A percentile compares a stretch with the other conserved stretches of the same genome.
Evolutionary conservation across 1,284 basidiomycete species (phyloP).

Genomic region (Thecaphora thlaspeos): DNA sequence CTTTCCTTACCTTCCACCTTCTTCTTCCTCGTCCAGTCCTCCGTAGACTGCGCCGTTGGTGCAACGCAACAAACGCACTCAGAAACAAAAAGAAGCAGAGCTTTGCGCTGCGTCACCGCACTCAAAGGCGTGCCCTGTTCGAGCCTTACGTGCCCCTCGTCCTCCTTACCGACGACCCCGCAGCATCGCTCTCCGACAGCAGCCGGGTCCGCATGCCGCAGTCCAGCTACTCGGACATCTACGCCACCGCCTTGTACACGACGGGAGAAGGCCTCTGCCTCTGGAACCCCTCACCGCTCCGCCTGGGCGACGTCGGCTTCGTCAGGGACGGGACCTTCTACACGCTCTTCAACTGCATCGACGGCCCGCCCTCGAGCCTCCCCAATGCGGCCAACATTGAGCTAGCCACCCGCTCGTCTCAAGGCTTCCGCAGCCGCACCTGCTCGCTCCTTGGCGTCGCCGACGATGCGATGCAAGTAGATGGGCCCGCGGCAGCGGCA

Average conservation of each 20-base stretch:
- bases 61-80: too few relatives aligned
- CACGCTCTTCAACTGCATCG: slow-evolving; percentile 39
- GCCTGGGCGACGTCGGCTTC: slow-evolving; percentile 38
- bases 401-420: slow-evolving; percentile 15
- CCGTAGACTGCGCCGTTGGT: too few relatives aligned
- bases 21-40: too few relatives aligned
- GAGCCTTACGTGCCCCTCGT: too few relatives aligned
- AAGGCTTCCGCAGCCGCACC: slow-evolving; percentile 10
- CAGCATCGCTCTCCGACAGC: too few relatives aligned
- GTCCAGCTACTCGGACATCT: slow-evolving; percentile 39
- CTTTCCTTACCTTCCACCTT: too few relatives aligned
- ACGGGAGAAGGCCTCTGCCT: slow-evolving; percentile 40
- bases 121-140: too few relatives aligned
- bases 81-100: too few relatives aligned
- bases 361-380: slow-evolving; percentile 21
- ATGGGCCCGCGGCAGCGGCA: slow-evolving; percentile 3
- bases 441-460: slow-evolving; percentile 10
- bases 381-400: slow-evolving; percentile 29
- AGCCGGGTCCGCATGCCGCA: slow-evolving; percentile 1
- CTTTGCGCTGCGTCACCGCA: too few relatives aligned
- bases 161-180: too few relatives aligned
- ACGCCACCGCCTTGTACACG: slow-evolving; percentile 33
- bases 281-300: slow-evolving; percentile 41
- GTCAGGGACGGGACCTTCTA: slow-evolving; percentile 44
- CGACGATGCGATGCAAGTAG: slow-evolving; percentile 8